Conservation (phyloP, 139 green algal species). For the Chlamydomonas applanata region DNA sequence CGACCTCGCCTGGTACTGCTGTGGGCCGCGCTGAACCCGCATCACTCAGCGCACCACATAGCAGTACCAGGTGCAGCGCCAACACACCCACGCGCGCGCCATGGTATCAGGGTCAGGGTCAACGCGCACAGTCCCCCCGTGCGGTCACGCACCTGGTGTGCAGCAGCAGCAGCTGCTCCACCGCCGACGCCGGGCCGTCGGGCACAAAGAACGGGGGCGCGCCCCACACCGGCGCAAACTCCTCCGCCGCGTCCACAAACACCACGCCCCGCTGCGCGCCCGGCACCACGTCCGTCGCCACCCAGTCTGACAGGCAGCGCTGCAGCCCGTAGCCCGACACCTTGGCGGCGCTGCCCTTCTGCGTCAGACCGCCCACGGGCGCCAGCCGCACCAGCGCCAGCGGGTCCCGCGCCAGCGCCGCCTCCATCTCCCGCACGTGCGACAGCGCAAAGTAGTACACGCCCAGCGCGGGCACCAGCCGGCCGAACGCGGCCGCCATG, state of each 20-base stretch:
- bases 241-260: conserved; percentile 20
- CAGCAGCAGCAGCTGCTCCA: conserved; percentile 37
- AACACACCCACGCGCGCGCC: too few relatives aligned
- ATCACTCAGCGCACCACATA: not conserved
- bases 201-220: conserved; percentile 32
- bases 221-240: conserved; percentile 38
- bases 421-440: conserved; percentile 9
- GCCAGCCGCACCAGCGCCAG: conserved; percentile 34
- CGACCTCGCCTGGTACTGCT: not conserved
- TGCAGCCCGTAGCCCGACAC: not conserved
- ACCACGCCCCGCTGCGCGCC: not conserved
- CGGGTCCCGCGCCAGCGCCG: conserved; percentile 12
- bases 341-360: conserved; percentile 14
- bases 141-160: conserved; percentile 27
- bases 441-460: conserved; percentile 3
- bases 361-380: conserved; percentile 3
- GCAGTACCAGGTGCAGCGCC: too few relatives aligned
- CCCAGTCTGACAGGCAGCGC: conserved; percentile 2
- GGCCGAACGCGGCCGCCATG: not conserved
- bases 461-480: not conserved
- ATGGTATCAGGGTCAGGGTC: not conserved
- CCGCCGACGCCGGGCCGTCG: conserved; percentile 11
- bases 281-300: not conserved
- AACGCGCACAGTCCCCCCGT: not conserved
- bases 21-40: too few relatives aligned